Conservation (phyloP, 768 basidiomycete genomes). For the Amanita pallidorosea region DNA sequence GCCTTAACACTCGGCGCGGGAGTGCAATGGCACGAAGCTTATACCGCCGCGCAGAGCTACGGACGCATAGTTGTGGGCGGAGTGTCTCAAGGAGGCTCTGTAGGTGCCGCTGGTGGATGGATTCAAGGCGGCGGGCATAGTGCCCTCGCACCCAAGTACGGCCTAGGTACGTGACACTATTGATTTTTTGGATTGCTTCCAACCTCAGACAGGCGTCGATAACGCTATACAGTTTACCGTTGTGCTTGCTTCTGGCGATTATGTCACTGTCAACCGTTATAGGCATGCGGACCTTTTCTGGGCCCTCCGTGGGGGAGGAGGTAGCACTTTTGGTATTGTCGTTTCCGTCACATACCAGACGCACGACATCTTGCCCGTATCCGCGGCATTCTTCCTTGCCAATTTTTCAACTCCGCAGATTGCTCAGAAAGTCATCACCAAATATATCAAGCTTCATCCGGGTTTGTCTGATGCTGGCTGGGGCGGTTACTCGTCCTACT, state of each 20-base stretch:
- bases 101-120: slow-evolving; percentile 41
- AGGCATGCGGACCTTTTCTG: slow-evolving; percentile 40
- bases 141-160: not conserved
- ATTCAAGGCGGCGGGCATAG: slow-evolving; percentile 29
- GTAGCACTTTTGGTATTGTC: slow-evolving; percentile 37
- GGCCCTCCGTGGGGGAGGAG: slow-evolving; percentile 12
- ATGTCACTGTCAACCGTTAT: slow-evolving; percentile 26
- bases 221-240: slow-evolving; percentile 34
- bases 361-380: slow-evolving; percentile 24
- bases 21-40: slow-evolving; percentile 35
- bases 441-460: not conserved
- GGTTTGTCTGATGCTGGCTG: not conserved
- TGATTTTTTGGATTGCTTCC: not conserved
- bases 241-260: slow-evolving; percentile 30
- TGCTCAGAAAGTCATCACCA: not conserved
- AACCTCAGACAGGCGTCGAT: slow-evolving; percentile 28
- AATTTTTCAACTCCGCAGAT: not conserved
- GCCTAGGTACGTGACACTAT: not conserved
- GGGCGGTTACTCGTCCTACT: slow-evolving; percentile 9
- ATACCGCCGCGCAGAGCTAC: slow-evolving; percentile 25
- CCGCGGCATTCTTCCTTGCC: slow-evolving; percentile 8
- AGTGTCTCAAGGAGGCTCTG: slow-evolving; percentile 22
- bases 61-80: slow-evolving; percentile 35
- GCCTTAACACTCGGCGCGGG: slow-evolving; percentile 28
- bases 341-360: slow-evolving; percentile 36